Evolutionary conservation across 2,329 filamentous ascomycete genomes (phyloP), one percentile per base, ranked within the genome.

Genomic region (Dothiorella sarmentorum): DNA sequence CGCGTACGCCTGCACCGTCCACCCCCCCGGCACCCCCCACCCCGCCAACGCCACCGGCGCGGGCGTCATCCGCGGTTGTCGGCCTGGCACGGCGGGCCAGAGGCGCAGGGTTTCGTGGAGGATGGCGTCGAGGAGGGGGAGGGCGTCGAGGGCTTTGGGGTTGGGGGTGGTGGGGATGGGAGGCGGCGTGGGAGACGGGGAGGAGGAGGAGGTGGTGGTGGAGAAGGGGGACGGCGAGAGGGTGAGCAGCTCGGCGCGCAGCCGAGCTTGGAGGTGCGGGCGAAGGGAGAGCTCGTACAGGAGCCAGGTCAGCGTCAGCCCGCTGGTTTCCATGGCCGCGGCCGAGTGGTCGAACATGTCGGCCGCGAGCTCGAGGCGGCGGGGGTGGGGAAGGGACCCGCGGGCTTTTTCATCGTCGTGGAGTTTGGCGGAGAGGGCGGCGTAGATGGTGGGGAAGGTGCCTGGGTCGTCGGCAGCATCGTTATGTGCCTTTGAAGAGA

Each of bases 281-380:
- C 69, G 67, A 71, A 13, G 69, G 64, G 60, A 81, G 63, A 69
- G 75, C 52, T 87, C 78, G 76, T 85, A 85, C 13, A 83, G 73
- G 1, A 85, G 69, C 66, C 87, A 90, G 2, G 83, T 84, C 17
- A 90, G 74, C 0, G 83, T 84, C 33, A 91, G 85, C 2, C 85
- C 87, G 5, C 86, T 87, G 0, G 90, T 93, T 68, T 95, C 90
- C 63, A 91, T 88, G 0, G 89, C 90, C 0, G 90, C 90, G 2
- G 89, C 82, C 2, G 90, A 78, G 63, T 93, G 89, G 65, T 93
- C 89, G 43, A 91, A 80, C 61, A 90, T 77, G 67, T 93, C 90
- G 35, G 84, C 89, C 1, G 88, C 86, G 24, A 90, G 77, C 2
- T 83, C 79, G 18, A 51, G 29, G 15, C 29, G 27, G 45, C 27